Evolutionary conservation across 495 filamentous ascomycete species (phyloP).

Genomic region (Barbatosphaeria neglecta): DNA sequence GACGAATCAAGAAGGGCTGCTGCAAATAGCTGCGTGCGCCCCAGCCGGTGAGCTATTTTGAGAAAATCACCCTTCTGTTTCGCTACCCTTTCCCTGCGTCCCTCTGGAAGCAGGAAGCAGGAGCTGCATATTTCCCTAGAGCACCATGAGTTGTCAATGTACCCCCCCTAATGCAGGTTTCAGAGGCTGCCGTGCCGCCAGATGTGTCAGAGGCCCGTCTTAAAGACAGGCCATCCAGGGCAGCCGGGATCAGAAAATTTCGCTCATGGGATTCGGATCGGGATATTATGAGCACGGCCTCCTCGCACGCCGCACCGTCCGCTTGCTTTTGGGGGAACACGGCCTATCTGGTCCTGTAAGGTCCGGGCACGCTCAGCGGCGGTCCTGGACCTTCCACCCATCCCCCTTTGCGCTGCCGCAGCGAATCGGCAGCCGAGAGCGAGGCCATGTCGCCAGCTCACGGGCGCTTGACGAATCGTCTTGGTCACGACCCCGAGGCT

Average conservation of each 20-base stretch:
- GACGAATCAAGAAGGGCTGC: not conserved
- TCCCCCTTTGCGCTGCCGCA: not conserved
- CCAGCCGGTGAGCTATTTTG: not conserved
- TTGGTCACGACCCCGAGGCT: not conserved
- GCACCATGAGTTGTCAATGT: conserved; percentile 1
- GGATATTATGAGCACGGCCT: not conserved
- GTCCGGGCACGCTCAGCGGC: not conserved
- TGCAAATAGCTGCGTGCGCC: not conserved
- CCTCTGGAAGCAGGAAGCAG: not conserved
- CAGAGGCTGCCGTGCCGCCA: not conserved
- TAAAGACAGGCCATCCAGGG: not conserved
- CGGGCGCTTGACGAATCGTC: not conserved
- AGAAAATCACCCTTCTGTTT: not conserved
- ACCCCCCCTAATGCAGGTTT: not conserved
- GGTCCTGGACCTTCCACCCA: not conserved
- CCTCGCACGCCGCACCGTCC: not conserved
- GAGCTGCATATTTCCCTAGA: not conserved
- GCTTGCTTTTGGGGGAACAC: not conserved
- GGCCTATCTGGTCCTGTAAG: not conserved
- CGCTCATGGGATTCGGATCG: not conserved
- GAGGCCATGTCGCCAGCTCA: not conserved
- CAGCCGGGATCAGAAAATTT: not conserved
- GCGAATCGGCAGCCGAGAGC: not conserved
- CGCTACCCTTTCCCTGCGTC: not conserved
- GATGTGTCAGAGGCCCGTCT: not conserved